A percentile compares a stretch with the other conserved stretches of the same genome.
These are phyloP conservation scores for Protea cynaroides DNA, from an alignment of 164 flowering plant species.

Conservation along the genomic window DNA sequence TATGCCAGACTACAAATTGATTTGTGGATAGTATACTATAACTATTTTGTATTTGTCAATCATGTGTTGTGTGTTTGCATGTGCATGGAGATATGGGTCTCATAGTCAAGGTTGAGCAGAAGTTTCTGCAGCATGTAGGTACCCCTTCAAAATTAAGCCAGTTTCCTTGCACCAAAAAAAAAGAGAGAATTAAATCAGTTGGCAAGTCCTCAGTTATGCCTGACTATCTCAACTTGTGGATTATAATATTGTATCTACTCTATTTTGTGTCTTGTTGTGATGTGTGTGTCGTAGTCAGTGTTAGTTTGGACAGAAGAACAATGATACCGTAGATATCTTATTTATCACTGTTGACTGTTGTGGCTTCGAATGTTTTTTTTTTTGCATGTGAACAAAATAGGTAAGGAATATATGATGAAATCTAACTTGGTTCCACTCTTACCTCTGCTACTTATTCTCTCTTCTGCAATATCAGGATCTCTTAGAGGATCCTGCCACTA, in stretches of 20 bases:
- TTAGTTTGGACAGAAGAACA: background rate
- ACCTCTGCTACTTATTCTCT: background rate
- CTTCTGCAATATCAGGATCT: constrained; percentile 45
- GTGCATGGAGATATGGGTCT: too few relatives aligned
- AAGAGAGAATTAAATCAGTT: too few relatives aligned
- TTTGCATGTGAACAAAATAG: background rate
- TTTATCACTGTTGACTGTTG: background rate
- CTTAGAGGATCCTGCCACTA: constrained; percentile 74
- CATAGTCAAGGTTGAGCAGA: too few relatives aligned
- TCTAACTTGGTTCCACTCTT: background rate
- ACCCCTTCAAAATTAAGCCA: too few relatives aligned
- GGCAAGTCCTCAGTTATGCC: background rate
- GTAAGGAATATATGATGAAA: background rate
- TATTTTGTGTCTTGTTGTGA: background rate
- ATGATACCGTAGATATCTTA: background rate
- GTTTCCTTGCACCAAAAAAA: too few relatives aligned
- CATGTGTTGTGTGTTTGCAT: too few relatives aligned
- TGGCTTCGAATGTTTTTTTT: background rate
- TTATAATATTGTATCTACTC: background rate
- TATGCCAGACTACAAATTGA: too few relatives aligned
- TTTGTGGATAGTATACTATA: too few relatives aligned
- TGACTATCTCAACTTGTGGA: background rate
- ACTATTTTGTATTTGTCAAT: too few relatives aligned
- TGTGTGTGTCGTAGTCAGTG: background rate
- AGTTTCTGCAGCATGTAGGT: too few relatives aligned